Conservation (phyloP, 1,284 basidiomycete species). For the Cutaneotrichosporon cutaneum region DNA sequence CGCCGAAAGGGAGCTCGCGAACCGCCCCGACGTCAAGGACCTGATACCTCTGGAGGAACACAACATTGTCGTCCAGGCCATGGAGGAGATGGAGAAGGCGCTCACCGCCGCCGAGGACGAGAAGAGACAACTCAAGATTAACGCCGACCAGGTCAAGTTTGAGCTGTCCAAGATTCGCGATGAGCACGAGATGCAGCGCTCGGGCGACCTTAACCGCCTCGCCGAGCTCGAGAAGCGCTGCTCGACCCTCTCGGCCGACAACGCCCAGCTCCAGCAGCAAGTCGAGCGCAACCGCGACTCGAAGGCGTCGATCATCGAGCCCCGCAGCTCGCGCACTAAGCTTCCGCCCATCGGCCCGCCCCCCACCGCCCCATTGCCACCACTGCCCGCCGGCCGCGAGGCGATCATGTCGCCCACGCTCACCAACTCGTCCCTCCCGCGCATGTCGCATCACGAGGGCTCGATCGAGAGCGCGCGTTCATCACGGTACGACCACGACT, state of each 20-base stretch:
- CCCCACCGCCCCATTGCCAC: constrained; percentile 44
- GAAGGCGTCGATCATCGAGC: constrained; percentile 20
- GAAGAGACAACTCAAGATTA: constrained; percentile 48
- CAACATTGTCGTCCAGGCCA: constrained; percentile 33
- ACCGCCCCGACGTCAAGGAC: constrained; percentile 17
- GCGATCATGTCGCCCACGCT: constrained; percentile 24
- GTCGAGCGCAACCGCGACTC: constrained; percentile 37
- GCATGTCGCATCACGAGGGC: constrained; percentile 21
- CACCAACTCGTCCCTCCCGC: constrained; percentile 19
- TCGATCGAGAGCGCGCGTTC: constrained; percentile 21
- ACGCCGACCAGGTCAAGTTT: constrained; percentile 46
- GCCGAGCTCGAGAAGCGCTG: constrained; percentile 33
- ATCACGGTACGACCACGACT: constrained; percentile 24
- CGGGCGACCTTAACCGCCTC: constrained; percentile 33
- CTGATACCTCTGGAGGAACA: constrained; percentile 26
- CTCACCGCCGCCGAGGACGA: constrained; percentile 42
- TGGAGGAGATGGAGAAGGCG: constrained; percentile 45
- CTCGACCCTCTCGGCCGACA: constrained; percentile 17
- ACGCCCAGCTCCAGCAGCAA: constrained; percentile 27
- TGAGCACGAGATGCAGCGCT: constrained; percentile 40
- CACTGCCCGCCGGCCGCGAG: constrained; percentile 34
- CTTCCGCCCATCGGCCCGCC: constrained; percentile 47
- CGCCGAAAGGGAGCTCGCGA: constrained; percentile 23
- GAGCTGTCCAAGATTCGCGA: constrained; percentile 46
- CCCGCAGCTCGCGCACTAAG: constrained; percentile 25